Evolutionary conservation across 306 rosid species (phyloP), one percentile per base, ranked within the genome.

Genomic region (Dryas alaskensis): DNA sequence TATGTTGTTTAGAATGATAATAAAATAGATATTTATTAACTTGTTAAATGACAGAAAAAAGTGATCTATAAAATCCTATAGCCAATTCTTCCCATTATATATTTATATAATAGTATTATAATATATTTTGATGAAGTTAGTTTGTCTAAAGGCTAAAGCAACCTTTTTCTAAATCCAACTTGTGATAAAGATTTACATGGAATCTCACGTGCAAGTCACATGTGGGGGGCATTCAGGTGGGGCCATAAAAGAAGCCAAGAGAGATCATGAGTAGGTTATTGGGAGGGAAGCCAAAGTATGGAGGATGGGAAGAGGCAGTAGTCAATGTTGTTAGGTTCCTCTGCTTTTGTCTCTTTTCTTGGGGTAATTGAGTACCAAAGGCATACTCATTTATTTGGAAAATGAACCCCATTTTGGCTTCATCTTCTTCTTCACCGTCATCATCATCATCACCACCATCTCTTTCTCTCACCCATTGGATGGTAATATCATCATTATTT

Each of bases 381-480:
- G 88, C 80, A 79, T 83, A 76, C 86, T 84, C 89, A 85, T 90
- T 85, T 71, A 85, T 88, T 88, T 86, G 82, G 89, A 92, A 88
- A 89, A 90, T 81, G 88, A 86, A 84, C 16, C 82, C 81, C 86
- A 73, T 78, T 81, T 87, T 89, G 86, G 88, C 83, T 81, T 82
- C 88, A 71, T 78, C 90, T 85, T 85, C 87, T 78, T 86, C 86
- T 46, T 71, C 80, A 17, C 61, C 66, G 60, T 65, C 88, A 84
- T 88, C 77, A 60, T 63, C 65, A 76, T 45, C 72, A 69, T 57
- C 76, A 51, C 73, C 84, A 72, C 75, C 69, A 77, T 60, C 25
- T 66, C 39, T n/a, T 11, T 45, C 68, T 78, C 82, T 43, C 63
- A 12, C 69, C 69, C 73, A 72, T 43, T 72, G 75, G 72, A 75